A percentile compares a stretch with the other conserved stretches of the same genome.
Evolutionary conservation across 192 early-diverging fungal species (phyloP).

Genomic region (Backusella mclennaniae): DNA sequence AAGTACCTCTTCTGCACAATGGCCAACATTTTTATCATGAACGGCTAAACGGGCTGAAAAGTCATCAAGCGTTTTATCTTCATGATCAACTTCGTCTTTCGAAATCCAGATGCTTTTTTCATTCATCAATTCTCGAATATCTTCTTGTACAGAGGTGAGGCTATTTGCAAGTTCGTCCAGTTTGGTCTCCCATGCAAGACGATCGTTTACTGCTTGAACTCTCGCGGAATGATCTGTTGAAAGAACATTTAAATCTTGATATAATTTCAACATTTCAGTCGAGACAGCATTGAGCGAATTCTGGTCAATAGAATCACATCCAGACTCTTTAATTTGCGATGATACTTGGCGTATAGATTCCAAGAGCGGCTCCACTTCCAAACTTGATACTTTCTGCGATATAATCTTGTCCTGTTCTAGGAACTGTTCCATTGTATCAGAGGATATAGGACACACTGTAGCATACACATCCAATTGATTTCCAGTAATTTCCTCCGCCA

Average conservation of each 20-base stretch:
- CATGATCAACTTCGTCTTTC: constrained; percentile 8
- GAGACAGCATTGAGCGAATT: not conserved
- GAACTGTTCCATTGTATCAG: not conserved
- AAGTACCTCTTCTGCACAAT: not conserved
- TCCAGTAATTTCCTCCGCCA: not conserved
- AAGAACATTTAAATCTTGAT: not conserved
- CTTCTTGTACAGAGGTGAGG: not conserved
- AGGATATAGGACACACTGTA: not conserved
- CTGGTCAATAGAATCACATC: not conserved
- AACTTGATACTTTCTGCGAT: not conserved
- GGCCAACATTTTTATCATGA: not conserved
- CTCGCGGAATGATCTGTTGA: not conserved
- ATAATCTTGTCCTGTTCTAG: not conserved
- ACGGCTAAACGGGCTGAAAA: not conserved
- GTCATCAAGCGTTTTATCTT: not conserved
- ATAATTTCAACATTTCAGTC: not conserved
- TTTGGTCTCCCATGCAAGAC: not conserved
- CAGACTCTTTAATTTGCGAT: not conserved
- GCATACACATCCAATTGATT: not conserved
- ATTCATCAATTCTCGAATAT: constrained; percentile 18
- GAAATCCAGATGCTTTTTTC: constrained; percentile 18
- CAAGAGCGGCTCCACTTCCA: not conserved
- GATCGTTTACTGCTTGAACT: not conserved
- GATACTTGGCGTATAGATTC: not conserved
- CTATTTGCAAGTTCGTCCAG: not conserved